Evolutionary conservation across 805 yeast species (phyloP).

Genomic region (Priceomyces haplophilus): DNA sequence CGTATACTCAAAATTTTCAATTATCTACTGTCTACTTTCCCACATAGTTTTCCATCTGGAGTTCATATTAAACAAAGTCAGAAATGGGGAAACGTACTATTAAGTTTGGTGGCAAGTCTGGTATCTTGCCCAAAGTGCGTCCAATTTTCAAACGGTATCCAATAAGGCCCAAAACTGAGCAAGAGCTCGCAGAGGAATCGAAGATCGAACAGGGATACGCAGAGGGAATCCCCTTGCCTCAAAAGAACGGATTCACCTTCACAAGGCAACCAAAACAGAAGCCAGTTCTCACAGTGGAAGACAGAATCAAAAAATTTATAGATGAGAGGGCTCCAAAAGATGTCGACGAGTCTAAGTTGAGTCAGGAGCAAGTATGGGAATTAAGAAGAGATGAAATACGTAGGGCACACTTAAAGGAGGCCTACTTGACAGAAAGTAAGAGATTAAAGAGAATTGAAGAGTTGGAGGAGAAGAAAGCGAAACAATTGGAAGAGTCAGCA

Average conservation of each 20-base stretch:
- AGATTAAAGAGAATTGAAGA: conserved; percentile 40
- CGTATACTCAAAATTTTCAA: conserved; percentile 1
- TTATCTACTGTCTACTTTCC: neutral
- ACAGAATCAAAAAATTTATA: conserved; percentile 55
- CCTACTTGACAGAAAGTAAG: conserved; percentile 54
- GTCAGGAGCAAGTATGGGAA: conserved; percentile 43
- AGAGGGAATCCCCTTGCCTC: conserved; percentile 65
- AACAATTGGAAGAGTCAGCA: conserved; percentile 23
- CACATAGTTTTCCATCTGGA: neutral
- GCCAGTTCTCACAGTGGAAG: conserved; percentile 55
- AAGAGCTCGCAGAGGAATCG: conserved; percentile 40
- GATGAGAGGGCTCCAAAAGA: conserved; percentile 36
- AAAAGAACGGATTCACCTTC: conserved; percentile 42
- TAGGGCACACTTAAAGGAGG: conserved; percentile 63
- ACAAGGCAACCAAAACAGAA: conserved; percentile 54
- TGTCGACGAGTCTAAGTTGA: conserved; percentile 30
- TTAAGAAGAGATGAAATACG: conserved; percentile 61
- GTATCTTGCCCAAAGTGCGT: conserved; percentile 77
- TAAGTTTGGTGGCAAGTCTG: conserved; percentile 65
- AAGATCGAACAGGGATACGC: conserved; percentile 65
- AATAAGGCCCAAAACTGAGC: conserved; percentile 46
- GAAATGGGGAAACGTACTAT: conserved; percentile 49
- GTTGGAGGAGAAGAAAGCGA: conserved; percentile 22
- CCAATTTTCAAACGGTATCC: conserved; percentile 67
- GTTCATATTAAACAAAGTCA: neutral